Conservation (phyloP, 179 eudicot genomes). For the Patellifolia procumbens region DNA sequence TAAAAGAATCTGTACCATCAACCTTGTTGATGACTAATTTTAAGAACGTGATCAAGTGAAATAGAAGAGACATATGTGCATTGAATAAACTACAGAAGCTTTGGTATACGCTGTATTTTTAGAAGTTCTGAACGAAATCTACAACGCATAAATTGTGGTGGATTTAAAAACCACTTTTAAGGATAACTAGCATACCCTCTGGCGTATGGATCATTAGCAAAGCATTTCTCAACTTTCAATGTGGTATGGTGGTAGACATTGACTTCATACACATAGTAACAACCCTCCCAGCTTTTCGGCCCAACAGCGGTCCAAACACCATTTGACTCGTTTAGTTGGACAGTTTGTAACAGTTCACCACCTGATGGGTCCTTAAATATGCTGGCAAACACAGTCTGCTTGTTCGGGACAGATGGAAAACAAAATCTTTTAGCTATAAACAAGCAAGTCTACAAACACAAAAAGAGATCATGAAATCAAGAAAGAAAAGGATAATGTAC, state of each 20-base stretch:
- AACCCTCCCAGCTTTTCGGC: constrained; percentile 90
- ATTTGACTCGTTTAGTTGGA: constrained; percentile 62
- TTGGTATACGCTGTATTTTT: too few relatives aligned
- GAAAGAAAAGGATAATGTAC: constrained; percentile 35
- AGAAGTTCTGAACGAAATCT: too few relatives aligned
- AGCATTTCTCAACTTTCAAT: constrained; percentile 65
- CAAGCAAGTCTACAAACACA: not conserved
- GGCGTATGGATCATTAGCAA: constrained; percentile 96
- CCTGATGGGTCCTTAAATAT: constrained; percentile 58
- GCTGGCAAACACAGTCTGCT: constrained; percentile 62
- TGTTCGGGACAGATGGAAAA: constrained; percentile 14
- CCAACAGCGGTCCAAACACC: constrained; percentile 86
- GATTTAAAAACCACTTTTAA: not conserved
- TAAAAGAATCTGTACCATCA: too few relatives aligned
- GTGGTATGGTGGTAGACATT: constrained; percentile 85
- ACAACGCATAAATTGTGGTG: too few relatives aligned
- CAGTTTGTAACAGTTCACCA: constrained; percentile 51
- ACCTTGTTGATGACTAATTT: too few relatives aligned
- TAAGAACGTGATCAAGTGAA: too few relatives aligned
- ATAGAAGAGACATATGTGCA: too few relatives aligned
- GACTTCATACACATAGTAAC: constrained; percentile 94
- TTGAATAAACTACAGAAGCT: too few relatives aligned
- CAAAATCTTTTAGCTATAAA: constrained; percentile 9
- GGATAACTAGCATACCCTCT: constrained; percentile 69
- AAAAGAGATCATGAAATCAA: constrained; percentile 6